Base-by-base conservation (phyloP, 345 rosid genomes). In the Acer yangbiense region DNA sequence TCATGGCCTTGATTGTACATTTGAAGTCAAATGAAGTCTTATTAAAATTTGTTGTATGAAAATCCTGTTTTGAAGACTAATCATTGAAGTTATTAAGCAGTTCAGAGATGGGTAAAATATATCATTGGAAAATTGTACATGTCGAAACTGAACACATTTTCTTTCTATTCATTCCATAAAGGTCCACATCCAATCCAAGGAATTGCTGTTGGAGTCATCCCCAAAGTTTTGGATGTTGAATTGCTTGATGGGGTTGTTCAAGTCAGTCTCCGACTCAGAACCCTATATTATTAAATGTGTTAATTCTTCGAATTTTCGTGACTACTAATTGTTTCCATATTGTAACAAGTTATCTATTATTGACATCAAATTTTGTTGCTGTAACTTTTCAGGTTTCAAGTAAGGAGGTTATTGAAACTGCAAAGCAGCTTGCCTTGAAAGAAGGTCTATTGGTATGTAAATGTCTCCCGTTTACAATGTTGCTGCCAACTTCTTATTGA, bases 151-250 rank as follows among this genome's bases (percentile, higher is more conserved):
- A 50, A 50, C 55, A 50, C 18, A 12, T 35, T 50, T 50, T 0
- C 55, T 50, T 50, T 50, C 6, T 50, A 17, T 50, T 50, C 18
- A 50, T 13, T 13, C 16, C 39, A 35, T 35, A 21, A 60, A 90
- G 94, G 90, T 18, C 78, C 83, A 7, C 91, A 88, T 75, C 71
- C 78, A 77, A 90, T 90, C 50, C 83, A 90, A 77, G 93, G 91
- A 73, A 78, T 90, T 57, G 91, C 90, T 39, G 91, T 89, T 76
- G 93, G 90, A 39, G 71, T 88, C 74, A 79, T 90, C 50, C 89
- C 90, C 29, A 75, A 76, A 54, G 79, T 87, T 52, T 66, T 89
- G 83, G 84, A 87, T 43, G 64, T 77, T 61, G 77, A 50, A 48
- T 27, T 87, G 9, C 76, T 89, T 32, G 88, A 87, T 76, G 87